A percentile compares a stretch with the other conserved stretches of the same genome.
phyloP scores from a whole-genome alignment of 345 rosid genomes.

The Linum usitatissimum region DNA sequence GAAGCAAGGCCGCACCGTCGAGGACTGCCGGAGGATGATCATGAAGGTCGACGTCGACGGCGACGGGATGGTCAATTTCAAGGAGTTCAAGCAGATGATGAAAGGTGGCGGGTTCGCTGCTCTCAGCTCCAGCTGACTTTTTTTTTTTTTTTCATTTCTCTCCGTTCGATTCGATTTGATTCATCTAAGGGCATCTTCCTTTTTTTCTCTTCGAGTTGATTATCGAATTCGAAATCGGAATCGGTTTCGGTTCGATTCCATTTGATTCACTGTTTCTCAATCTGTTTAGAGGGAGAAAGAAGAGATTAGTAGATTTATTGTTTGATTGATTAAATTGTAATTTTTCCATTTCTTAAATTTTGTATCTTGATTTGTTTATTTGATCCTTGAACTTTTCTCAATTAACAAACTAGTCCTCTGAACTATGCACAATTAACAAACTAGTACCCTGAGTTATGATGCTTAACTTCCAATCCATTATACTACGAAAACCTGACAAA shows the following conservation, averaged over 20 bases:
- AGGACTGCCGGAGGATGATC: conserved; percentile 80
- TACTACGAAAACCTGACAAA: too few relatives aligned
- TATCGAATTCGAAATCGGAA: not conserved
- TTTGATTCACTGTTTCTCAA: not conserved
- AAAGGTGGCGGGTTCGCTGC: conserved; percentile 87
- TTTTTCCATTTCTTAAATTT: too few relatives aligned
- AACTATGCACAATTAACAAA: too few relatives aligned
- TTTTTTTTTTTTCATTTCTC: not conserved
- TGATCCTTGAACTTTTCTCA: too few relatives aligned
- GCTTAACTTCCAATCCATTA: too few relatives aligned
- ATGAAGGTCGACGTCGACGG: conserved; percentile 87
- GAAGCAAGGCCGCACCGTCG: conserved; percentile 69
- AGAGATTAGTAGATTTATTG: too few relatives aligned
- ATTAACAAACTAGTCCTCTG: too few relatives aligned
- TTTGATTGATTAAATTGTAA: too few relatives aligned
- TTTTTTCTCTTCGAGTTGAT: not conserved
- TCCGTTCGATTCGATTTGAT: too few relatives aligned
- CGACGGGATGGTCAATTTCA: conserved; percentile 77
- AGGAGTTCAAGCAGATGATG: conserved; percentile 92
- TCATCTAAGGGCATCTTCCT: not conserved
- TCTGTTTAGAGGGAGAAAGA: not conserved
- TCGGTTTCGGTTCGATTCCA: not conserved
- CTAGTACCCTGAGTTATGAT: too few relatives aligned
- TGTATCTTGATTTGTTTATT: too few relatives aligned
- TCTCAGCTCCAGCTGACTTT: conserved; percentile 23